Base-by-base conservation (phyloP, 164 flowering plant genomes). In the Magnolia sinica region DNA sequence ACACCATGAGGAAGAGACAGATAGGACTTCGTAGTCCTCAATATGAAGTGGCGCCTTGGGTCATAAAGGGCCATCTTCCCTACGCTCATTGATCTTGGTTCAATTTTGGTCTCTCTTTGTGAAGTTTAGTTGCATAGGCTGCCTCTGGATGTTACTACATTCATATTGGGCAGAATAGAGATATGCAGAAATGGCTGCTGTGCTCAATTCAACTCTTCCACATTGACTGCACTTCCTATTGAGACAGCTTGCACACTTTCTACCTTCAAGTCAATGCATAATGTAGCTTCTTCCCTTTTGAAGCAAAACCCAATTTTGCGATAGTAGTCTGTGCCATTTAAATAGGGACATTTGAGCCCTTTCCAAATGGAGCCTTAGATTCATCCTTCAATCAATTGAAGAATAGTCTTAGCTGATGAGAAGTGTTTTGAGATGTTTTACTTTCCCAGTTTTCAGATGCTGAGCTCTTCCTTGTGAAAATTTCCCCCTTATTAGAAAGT, bases 371-470 rank as follows among this genome's bases (percentile, higher is more conserved):
- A 55, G 61, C 61, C 13, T 55, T 16, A 55, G 61, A 55, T 11
- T 55, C 18, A 55, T 55, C 61, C 61, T 55, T 55, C 13, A 55
- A 55, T 31, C 50, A 14, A 68, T 16, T 68, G 4, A n/a, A 65
- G 24, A 65, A 11, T 65, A 13, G 24, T 65, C 7, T 24, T 24
- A 68, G 71, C 31, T 31, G 45, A 27, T 68, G 4, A 14, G 19
- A 29, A 16, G 50, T 37, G 50, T 68, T 18, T 68, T 68, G 19
- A 37, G 51, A 68, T 66, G 69, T 68, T 68, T 16, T 31, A 24
- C 19, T 18, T 37, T 31, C n/a, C 49, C 71, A 68, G 50, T 68
- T 68, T 68, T 68, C 50, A 68, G 71, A 68, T 68, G 31, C 50
- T 29, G 45, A 18, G 50, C 2, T 31, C 71, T 31, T 68, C 49